A percentile compares a stretch with the other conserved stretches of the same genome.
Evolutionary conservation across 345 rosid genomes (phyloP).

Genomic region (Sisymbrium altissimum): DNA sequence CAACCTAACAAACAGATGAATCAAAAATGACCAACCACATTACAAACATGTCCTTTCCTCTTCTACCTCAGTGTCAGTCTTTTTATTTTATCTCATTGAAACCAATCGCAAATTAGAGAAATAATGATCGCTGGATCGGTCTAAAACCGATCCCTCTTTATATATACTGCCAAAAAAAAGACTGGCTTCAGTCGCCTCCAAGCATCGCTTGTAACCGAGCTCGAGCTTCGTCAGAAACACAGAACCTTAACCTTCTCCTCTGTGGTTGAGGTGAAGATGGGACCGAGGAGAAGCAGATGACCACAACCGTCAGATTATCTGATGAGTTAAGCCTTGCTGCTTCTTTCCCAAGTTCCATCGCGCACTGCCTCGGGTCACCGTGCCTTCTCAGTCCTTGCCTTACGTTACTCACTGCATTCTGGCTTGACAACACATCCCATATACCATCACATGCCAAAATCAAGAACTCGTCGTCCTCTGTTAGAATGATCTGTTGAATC

Average conservation of each 20-base stretch:
- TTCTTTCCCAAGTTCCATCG: conserved; percentile 71
- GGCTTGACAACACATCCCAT: conserved; percentile 82
- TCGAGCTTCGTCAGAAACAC: conserved; percentile 67
- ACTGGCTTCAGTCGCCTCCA: conserved; percentile 16
- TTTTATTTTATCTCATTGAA: conserved; percentile 15
- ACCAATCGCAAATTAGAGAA: conserved; percentile 21
- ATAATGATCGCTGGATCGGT: conserved; percentile 11
- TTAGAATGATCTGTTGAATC: conserved; percentile 51
- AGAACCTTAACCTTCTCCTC: conserved; percentile 46
- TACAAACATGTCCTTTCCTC: conserved; percentile 21
- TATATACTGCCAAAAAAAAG: conserved; percentile 2
- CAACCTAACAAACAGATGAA: conserved; percentile 28
- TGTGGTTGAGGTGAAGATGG: conserved; percentile 52
- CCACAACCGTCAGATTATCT: conserved; percentile 72
- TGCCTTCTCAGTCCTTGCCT: conserved; percentile 69
- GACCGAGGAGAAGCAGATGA: conserved; percentile 63
- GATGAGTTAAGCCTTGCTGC: conserved; percentile 59
- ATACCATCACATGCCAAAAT: conserved; percentile 79
- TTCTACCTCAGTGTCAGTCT: conserved; percentile 12
- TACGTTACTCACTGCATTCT: conserved; percentile 71
- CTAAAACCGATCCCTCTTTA: background rate
- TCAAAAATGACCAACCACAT: conserved; percentile 27
- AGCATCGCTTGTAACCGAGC: conserved; percentile 36
- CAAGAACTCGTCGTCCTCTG: conserved; percentile 76
- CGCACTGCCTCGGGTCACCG: conserved; percentile 64